Evolutionary conservation across 768 basidiomycete genomes (phyloP).

Genomic region (Hirschioporus abietinus): DNA sequence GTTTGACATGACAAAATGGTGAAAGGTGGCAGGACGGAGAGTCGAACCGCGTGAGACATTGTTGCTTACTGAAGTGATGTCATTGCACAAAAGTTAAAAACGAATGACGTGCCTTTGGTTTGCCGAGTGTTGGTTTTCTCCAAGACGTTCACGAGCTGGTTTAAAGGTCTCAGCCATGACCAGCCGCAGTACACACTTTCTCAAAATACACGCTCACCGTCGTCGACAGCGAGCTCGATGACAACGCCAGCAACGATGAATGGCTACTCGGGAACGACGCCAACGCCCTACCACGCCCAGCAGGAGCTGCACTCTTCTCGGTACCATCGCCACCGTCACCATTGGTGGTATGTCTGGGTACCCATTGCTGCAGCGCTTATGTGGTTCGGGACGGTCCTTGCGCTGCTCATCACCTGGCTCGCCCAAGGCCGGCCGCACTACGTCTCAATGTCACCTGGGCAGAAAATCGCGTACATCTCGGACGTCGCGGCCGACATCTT

Average conservation of each 20-base stretch:
- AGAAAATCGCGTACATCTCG: conserved; percentile 67
- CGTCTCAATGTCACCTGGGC: conserved; percentile 37
- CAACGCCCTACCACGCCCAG: not conserved
- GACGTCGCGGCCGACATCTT: conserved; percentile 69
- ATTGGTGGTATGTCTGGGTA: conserved; percentile 62
- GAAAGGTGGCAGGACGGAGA: no score
- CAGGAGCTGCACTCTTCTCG: not conserved
- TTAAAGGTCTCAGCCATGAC: not conserved
- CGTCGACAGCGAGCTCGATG: not conserved
- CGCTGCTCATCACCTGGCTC: conserved; percentile 71
- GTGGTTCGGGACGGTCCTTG: conserved; percentile 64
- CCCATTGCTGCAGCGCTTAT: conserved; percentile 54
- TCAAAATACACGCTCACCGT: not conserved
- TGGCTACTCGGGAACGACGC: not conserved
- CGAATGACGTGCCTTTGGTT: not conserved
- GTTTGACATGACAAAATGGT: no score
- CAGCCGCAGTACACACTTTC: not conserved
- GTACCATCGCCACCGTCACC: conserved; percentile 26
- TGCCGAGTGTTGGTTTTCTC: not conserved
- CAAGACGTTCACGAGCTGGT: not conserved
- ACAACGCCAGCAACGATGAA: not conserved
- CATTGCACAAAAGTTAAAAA: not conserved
- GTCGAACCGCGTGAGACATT: no score
- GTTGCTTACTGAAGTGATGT: not conserved
- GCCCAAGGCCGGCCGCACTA: conserved; percentile 58